Evolutionary conservation across 2,329 filamentous ascomycete species (phyloP).

Genomic region (Lachnellula arida): DNA sequence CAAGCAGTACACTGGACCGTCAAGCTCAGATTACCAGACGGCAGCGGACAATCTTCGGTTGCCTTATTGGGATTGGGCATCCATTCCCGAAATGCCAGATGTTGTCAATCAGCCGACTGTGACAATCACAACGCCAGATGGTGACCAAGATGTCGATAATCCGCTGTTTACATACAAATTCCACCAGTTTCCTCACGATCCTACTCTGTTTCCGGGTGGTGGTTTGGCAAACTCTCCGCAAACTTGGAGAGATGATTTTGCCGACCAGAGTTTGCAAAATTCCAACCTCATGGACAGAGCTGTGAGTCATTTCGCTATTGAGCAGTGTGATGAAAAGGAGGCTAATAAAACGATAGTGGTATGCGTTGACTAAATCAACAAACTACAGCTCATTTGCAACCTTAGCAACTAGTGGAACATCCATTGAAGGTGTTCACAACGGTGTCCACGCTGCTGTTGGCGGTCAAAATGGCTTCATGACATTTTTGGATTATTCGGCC

Average conservation of each 20-base stretch:
- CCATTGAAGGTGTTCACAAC: slow-evolving; percentile 43
- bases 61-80: slow-evolving; percentile 46
- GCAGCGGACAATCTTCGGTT: slow-evolving; percentile 40
- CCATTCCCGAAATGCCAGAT: slow-evolving; percentile 40
- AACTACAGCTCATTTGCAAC: slow-evolving; percentile 40
- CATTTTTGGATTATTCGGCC: slow-evolving; percentile 62
- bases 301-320: slow-evolving; percentile 24
- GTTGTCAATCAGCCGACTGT: slow-evolving; percentile 30
- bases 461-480: slow-evolving; percentile 55
- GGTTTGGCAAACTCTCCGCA: slow-evolving; percentile 29
- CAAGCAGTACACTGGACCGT: slow-evolving; percentile 16
- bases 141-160: slow-evolving; percentile 38
- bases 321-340: not conserved
- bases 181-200: slow-evolving; percentile 34
- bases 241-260: not conserved
- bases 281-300: slow-evolving; percentile 24
- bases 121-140: slow-evolving; percentile 26
- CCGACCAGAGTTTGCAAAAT: slow-evolving; percentile 5
- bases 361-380: slow-evolving; percentile 36
- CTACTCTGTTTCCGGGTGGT: slow-evolving; percentile 32
- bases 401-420: slow-evolving; percentile 34
- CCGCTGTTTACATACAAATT: slow-evolving; percentile 50
- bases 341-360: slow-evolving; percentile 34
- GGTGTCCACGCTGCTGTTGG: slow-evolving; percentile 39
- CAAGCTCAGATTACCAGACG: slow-evolving; percentile 34